Evolutionary conservation across 768 basidiomycete genomes (phyloP).

Genomic region (Phlebiopsis gigantea): DNA sequence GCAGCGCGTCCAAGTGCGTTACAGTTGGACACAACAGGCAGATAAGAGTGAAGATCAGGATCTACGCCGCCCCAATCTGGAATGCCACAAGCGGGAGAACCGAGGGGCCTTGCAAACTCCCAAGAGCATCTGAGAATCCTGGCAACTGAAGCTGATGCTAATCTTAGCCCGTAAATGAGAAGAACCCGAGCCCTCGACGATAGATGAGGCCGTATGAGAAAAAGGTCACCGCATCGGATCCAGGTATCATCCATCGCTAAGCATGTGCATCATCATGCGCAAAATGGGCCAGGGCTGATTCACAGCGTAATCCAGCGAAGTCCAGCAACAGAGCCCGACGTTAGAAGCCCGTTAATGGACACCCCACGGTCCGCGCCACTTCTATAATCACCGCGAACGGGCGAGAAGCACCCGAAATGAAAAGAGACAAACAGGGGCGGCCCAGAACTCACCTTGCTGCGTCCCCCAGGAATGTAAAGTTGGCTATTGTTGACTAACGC

Average conservation of each 20-base stretch:
- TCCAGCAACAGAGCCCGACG: background rate
- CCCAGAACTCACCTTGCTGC: conserved; percentile 54
- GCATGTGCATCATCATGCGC: background rate
- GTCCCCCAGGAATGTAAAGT: conserved; percentile 68
- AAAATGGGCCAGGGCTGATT: background rate
- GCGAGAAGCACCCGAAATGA: background rate
- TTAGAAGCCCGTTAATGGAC: background rate
- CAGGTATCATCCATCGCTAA: background rate
- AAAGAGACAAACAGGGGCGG: background rate
- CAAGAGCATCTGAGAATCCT: background rate
- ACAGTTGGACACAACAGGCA: too few relatives aligned
- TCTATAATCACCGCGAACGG: conserved; percentile 1
- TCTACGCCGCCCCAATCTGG: background rate
- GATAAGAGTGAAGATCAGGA: conserved; percentile 6
- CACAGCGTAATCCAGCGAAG: background rate
- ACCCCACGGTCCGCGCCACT: background rate
- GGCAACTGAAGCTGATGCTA: background rate
- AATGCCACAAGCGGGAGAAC: background rate
- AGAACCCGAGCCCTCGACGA: background rate
- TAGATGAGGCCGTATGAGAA: background rate
- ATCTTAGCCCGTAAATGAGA: background rate
- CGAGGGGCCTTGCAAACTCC: background rate
- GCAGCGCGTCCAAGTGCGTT: too few relatives aligned
- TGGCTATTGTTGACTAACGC: conserved; percentile 76
- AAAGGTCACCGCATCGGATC: background rate